phyloP scores from a whole-genome alignment of 164 flowering plant species.

The Macadamia integrifolia region DNA sequence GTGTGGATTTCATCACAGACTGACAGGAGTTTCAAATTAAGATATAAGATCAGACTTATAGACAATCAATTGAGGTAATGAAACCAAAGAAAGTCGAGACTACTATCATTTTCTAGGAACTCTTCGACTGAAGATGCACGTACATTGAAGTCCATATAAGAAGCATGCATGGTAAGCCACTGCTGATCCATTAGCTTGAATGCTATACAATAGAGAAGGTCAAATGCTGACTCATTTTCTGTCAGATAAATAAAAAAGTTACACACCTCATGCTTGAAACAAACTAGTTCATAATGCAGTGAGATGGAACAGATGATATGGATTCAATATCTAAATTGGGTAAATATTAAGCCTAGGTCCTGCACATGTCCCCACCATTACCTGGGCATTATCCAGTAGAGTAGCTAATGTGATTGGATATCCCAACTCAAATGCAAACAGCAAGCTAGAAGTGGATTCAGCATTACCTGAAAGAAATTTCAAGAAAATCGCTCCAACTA shows the following conservation, averaged over 20 bases:
- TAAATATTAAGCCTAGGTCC: background rate
- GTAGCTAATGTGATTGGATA: background rate
- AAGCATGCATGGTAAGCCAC: constrained; percentile 36
- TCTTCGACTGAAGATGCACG: background rate
- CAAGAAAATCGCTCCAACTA: constrained; percentile 25
- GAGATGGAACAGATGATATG: background rate
- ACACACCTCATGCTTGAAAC: background rate
- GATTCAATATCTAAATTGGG: background rate
- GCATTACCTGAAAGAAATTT: constrained; percentile 48
- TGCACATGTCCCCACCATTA: background rate
- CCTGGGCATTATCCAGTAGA: background rate
- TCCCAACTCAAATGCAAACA: too few relatives aligned
- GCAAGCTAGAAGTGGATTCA: background rate
- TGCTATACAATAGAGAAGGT: constrained; percentile 30
- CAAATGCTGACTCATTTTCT: constrained; percentile 32
- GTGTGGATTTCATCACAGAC: constrained; percentile 79
- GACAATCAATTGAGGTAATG: too few relatives aligned
- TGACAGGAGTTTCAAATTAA: constrained; percentile 7
- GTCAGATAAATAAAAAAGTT: constrained; percentile 11
- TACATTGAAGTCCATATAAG: constrained; percentile 38
- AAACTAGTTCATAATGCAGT: background rate
- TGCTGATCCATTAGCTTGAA: constrained; percentile 36
- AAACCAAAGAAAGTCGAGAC: too few relatives aligned
- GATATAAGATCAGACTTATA: too few relatives aligned
- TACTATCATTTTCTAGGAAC: background rate